Evolutionary conservation across 805 yeast genomes (phyloP).

Genomic region (Candida ulmi): DNA sequence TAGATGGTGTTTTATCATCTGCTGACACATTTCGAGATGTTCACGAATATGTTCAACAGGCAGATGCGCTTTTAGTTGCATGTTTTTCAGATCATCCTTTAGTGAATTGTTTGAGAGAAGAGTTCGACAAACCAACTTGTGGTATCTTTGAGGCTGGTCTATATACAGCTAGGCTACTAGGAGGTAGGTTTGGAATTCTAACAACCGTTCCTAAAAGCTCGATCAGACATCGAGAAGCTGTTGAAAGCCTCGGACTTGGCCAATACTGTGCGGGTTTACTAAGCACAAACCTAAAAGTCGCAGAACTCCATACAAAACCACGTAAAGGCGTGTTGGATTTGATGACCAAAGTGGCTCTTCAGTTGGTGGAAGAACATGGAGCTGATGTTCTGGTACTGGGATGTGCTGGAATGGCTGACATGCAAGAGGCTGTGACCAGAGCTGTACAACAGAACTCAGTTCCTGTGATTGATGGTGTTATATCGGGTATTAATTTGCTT

Average conservation of each 20-base stretch:
- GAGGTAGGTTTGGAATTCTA: slow-evolving; percentile 29
- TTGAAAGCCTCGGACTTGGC: slow-evolving; percentile 24
- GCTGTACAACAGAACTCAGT: slow-evolving; percentile 17
- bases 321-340: slow-evolving; percentile 23
- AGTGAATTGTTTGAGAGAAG: slow-evolving; percentile 29
- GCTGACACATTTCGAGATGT: slow-evolving; percentile 27
- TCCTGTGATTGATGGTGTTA: slow-evolving; percentile 24
- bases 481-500: slow-evolving; percentile 21
- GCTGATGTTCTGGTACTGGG: slow-evolving; percentile 28
- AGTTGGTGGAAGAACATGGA: slow-evolving; percentile 23
- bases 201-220: slow-evolving; percentile 27
- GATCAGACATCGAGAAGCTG: slow-evolving; percentile 27
- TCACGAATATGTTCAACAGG: slow-evolving; percentile 22
- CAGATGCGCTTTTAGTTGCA: slow-evolving; percentile 28
- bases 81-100: slow-evolving; percentile 32
- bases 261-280: slow-evolving; percentile 28
- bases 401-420: slow-evolving; percentile 28
- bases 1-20: slow-evolving; percentile 29
- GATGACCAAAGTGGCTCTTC: slow-evolving; percentile 22
- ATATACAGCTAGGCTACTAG: slow-evolving; percentile 26
- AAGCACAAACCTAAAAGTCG: slow-evolving; percentile 27
- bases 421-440: slow-evolving; percentile 20
- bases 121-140: slow-evolving; percentile 27
- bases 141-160: slow-evolving; percentile 32
- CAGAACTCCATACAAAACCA: slow-evolving; percentile 28